Base-by-base conservation (phyloP, 2,329 filamentous ascomycete species). In the Ophiostoma piceae region DNA sequence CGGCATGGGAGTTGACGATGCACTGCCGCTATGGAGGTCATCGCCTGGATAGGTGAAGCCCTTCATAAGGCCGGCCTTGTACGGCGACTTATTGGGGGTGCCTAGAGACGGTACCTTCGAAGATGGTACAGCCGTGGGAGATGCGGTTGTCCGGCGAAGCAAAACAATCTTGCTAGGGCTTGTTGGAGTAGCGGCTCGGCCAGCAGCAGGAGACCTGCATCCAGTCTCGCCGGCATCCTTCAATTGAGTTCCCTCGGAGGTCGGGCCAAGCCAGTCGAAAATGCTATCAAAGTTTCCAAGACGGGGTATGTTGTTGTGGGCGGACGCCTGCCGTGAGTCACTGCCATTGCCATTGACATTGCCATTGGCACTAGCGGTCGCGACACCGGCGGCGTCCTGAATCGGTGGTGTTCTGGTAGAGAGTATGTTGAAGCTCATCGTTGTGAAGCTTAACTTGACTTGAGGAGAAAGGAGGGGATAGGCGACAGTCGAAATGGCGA, bases 281-380 rank as follows among this genome's bases (percentile, higher is more conserved):
- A 71, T 62, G 11, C 57, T 68, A 16, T 57, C 16, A 5, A 74
- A 74, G 37, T 74, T 66, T 62, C 73, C 73, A 8, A 74, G 70
- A 22, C 51, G 69, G 29, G 16, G 16, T 62, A 2, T 29, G 11
- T 62, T 35, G 57, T 57, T 57, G 51, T 47, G 19, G 16, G 14
- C 22, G 57, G 57, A 12, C 12, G 57, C 57, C 26, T 4, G 57
- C 57, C 14, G 26, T 11, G 57, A 16, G 26, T 32, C 14, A 32
- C 7, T 16, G 26, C 26, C 26, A 62, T 47, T 47, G 43, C 16
- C 43, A 47, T 8, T n/a, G 43, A 8, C 39, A 9, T 51, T 51
- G 47, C 12, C 47, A 51, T 51, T 57, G 51, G 22, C 51, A 57
- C n/a, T 57, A 12, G 16, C 19, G 5, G 16, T n/a, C 22, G 16